A percentile compares a stretch with the other conserved stretches of the same genome.
Evolutionary conservation across 2,329 filamentous ascomycete species (phyloP).

Genomic region (Talaromyces sp.): DNA sequence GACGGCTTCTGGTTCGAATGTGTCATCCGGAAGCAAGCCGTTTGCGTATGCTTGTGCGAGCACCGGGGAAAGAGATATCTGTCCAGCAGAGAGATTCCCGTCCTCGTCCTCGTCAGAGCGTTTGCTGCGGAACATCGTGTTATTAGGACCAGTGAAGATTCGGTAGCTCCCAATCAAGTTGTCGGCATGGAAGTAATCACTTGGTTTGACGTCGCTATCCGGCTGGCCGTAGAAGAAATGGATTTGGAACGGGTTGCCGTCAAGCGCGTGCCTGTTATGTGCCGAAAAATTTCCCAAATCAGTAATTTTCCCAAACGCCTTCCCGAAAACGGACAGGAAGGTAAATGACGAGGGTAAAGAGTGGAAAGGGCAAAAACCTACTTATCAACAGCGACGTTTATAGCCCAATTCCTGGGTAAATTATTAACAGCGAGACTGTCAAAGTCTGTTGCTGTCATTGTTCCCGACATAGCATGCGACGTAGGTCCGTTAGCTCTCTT

Average conservation of each 20-base stretch:
- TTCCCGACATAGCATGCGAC: slow-evolving; percentile 2
- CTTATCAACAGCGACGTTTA: slow-evolving; percentile 55
- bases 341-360: background rate
- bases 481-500: background rate
- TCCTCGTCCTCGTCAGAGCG: background rate
- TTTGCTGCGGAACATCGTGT: background rate
- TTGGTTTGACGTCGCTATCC: slow-evolving; percentile 25
- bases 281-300: background rate
- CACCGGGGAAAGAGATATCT: slow-evolving; percentile 16
- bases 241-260: slow-evolving; percentile 57
- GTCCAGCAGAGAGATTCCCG: slow-evolving; percentile 4
- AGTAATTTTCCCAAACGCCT: slow-evolving; percentile 31
- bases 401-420: slow-evolving; percentile 54
- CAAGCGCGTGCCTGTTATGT: slow-evolving; percentile 36
- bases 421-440: slow-evolving; percentile 23
- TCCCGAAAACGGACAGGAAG: slow-evolving; percentile 28
- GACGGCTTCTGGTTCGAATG: slow-evolving; percentile 11
- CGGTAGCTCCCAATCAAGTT: slow-evolving; percentile 60
- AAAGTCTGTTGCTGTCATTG: slow-evolving; percentile 13
- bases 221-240: slow-evolving; percentile 62
- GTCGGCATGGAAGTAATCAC: slow-evolving; percentile 40
- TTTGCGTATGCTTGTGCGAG: slow-evolving; percentile 11
- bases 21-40: slow-evolving; percentile 9
- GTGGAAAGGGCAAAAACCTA: slow-evolving; percentile 2
- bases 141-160: slow-evolving; percentile 37